These are phyloP conservation scores for Fraxinus americana DNA, from an alignment of 257 asterid species.

Conservation along the genomic window DNA sequence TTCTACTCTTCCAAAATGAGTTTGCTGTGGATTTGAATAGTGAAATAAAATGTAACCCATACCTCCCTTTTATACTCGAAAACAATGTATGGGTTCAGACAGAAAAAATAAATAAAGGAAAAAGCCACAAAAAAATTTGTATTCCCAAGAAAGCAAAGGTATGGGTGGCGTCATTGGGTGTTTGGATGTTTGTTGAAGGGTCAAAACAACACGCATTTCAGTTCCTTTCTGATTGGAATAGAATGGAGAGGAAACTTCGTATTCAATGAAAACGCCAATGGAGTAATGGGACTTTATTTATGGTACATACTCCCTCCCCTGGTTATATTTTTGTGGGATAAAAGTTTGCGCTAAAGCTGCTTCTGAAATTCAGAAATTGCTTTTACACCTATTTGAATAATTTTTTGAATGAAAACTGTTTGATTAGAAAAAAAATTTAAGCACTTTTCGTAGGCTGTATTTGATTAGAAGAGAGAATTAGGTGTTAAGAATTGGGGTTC, in stretches of 20 bases:
- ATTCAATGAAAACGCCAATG: no score
- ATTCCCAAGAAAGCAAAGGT: not conserved
- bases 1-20: not conserved
- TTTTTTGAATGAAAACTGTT: no score
- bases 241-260: not conserved
- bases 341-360: no score
- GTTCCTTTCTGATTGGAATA: not conserved
- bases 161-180: not conserved
- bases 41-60: slow-evolving; percentile 14
- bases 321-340: no score
- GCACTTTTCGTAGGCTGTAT: no score
- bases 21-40: not conserved
- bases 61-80: slow-evolving; percentile 20
- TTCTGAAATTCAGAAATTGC: no score
- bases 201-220: not conserved
- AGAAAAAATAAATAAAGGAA: not conserved
- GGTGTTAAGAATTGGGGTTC: no score
- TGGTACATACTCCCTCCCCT: not conserved
- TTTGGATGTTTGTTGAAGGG: not conserved
- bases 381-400: no score
- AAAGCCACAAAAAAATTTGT: not conserved
- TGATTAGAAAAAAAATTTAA: no score
- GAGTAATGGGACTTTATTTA: not conserved
- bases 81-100: not conserved
- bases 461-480: no score